Conservation (phyloP, 208 protist genomes). For the Perkinsela sp. region DNA sequence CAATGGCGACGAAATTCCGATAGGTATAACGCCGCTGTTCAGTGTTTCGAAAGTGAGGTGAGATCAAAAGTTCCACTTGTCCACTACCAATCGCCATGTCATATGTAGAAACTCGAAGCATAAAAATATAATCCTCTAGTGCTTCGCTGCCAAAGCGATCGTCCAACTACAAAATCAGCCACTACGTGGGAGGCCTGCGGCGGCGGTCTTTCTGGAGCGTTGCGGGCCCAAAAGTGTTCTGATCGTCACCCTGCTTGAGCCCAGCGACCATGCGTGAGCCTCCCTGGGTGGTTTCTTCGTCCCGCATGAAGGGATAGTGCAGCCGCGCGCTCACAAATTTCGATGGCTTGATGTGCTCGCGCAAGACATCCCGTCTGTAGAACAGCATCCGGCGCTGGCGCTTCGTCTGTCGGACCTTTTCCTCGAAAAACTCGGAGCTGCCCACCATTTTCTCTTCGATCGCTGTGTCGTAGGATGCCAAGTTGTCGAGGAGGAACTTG, state of each 20-base stretch:
- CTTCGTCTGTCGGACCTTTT: not conserved
- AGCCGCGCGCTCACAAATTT: not conserved
- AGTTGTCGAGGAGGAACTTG: not conserved
- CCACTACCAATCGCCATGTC: too few relatives aligned
- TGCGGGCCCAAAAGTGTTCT: not conserved
- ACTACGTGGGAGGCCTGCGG: too few relatives aligned
- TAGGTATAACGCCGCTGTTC: too few relatives aligned
- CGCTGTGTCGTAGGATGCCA: not conserved
- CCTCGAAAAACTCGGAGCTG: not conserved
- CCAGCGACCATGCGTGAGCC: not conserved
- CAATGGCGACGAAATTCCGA: too few relatives aligned
- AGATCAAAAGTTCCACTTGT: too few relatives aligned
- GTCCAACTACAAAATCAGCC: too few relatives aligned
- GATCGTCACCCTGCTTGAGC: not conserved
- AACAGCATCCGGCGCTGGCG: not conserved
- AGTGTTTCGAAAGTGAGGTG: too few relatives aligned
- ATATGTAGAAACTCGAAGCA: too few relatives aligned
- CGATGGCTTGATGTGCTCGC: not conserved
- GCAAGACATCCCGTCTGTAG: not conserved
- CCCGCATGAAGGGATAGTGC: not conserved
- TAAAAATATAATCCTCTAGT: too few relatives aligned
- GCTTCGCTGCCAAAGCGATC: too few relatives aligned
- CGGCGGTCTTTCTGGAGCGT: too few relatives aligned
- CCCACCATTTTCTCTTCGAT: not conserved
- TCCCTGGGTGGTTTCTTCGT: not conserved